Evolutionary conservation across 352 stramenopile genomes (phyloP).

Genomic region (Phytophthora pistaciae): DNA sequence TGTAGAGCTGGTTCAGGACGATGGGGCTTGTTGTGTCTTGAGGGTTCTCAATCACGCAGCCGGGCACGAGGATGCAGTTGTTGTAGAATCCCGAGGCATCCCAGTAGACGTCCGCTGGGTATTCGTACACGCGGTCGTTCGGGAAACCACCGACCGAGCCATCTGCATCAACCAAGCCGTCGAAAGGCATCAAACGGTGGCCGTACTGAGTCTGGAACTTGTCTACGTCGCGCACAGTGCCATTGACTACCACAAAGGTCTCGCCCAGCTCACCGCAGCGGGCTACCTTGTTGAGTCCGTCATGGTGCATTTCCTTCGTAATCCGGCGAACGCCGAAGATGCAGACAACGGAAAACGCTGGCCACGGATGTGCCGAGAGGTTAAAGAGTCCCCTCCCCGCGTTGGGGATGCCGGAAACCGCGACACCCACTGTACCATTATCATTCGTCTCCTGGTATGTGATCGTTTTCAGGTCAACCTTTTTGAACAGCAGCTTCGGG

Average conservation of each 20-base stretch:
- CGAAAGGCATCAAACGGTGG: conserved; percentile 82
- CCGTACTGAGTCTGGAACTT: conserved; percentile 92
- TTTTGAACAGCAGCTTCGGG: conserved; percentile 86
- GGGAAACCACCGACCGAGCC: conserved; percentile 86
- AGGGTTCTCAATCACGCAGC: conserved; percentile 84
- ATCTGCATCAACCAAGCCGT: conserved; percentile 86
- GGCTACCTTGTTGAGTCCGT: conserved; percentile 89
- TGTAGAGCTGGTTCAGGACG: conserved; percentile 87
- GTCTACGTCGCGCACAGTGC: conserved; percentile 85
- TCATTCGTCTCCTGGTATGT: conserved; percentile 88
- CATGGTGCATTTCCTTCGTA: conserved; percentile 88
- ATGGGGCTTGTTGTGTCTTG: conserved; percentile 83
- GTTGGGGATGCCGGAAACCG: conserved; percentile 85
- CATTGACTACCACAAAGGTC: conserved; percentile 91
- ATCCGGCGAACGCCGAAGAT: conserved; percentile 90
- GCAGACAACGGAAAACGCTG: conserved; percentile 89
- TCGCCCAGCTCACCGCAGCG: conserved; percentile 85
- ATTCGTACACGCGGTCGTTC: conserved; percentile 91
- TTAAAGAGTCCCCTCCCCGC: conserved; percentile 87
- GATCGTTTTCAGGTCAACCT: conserved; percentile 86
- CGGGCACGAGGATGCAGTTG: conserved; percentile 91
- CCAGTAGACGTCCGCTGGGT: conserved; percentile 87
- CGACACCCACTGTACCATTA: conserved; percentile 89
- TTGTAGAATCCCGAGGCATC: conserved; percentile 91
- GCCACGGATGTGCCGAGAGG: conserved; percentile 79